These are phyloP conservation scores for Choanephora cucurbitarum DNA, from an alignment of 371 early-diverging fungal genomes.

Conservation along the genomic window DNA sequence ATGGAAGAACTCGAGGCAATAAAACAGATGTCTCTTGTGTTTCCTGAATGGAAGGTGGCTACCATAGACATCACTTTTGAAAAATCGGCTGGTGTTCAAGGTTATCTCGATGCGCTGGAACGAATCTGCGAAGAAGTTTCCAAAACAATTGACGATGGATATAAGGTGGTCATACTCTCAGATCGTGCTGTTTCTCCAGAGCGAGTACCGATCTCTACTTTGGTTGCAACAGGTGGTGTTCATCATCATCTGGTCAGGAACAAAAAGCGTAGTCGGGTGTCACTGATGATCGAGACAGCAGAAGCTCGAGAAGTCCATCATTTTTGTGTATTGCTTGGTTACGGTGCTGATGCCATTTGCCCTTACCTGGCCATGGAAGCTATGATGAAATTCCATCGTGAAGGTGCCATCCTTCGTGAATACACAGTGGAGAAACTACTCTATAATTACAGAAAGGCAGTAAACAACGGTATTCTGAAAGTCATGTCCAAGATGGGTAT, in stretches of 20 bases:
- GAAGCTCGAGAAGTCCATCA: constrained; percentile 98
- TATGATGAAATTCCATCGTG: constrained; percentile 86
- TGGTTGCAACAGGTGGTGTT: constrained; percentile 93
- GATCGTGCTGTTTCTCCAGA: constrained; percentile 71
- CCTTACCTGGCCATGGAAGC: constrained; percentile 91
- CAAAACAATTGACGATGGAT: constrained; percentile 76
- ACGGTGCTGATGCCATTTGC: constrained; percentile 96
- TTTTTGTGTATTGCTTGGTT: constrained; percentile 93
- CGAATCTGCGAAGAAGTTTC: constrained; percentile 85
- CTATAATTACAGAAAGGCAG: constrained; percentile 82
- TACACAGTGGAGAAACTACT: constrained; percentile 61
- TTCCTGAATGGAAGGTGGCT: constrained; percentile 77
- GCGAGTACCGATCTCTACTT: constrained; percentile 84
- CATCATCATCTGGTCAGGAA: constrained; percentile 91
- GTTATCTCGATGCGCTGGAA: constrained; percentile 78
- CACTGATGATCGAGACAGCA: constrained; percentile 89
- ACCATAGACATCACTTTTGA: constrained; percentile 89
- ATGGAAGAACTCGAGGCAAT: constrained; percentile 80
- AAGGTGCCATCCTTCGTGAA: constrained; percentile 63
- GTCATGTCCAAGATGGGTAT: constrained; percentile 99
- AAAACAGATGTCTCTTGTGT: constrained; percentile 60
- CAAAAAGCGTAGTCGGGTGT: constrained; percentile 87
- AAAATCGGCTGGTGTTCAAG: constrained; percentile 72
- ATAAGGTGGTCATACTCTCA: constrained; percentile 82
- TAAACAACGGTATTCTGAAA: constrained; percentile 92